Conservation (phyloP, 2,329 filamentous ascomycete species). For the Fusarium sp. region DNA sequence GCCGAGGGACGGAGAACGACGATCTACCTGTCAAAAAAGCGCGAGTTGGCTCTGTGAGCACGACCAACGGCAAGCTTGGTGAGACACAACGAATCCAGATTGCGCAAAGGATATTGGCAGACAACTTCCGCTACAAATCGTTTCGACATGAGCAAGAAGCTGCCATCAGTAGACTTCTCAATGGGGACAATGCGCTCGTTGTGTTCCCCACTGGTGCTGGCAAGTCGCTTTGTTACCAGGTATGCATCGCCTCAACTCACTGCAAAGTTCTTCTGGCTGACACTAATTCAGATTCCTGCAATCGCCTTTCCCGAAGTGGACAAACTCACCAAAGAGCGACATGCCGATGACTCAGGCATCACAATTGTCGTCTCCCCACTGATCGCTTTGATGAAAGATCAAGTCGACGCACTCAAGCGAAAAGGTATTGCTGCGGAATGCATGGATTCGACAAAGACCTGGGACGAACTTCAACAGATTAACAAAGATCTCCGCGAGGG, state of each 20-base stretch:
- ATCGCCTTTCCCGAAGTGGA: constrained; percentile 61
- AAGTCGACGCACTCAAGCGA: constrained; percentile 64
- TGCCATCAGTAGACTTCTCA: constrained; percentile 53
- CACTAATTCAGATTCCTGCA: constrained; percentile 54
- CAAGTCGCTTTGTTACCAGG: constrained; percentile 63
- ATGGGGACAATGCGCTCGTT: constrained; percentile 55
- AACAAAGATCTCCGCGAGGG: constrained; percentile 56
- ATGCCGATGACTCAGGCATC: constrained; percentile 56
- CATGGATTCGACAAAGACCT: constrained; percentile 66
- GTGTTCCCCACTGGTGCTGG: constrained; percentile 62
- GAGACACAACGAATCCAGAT: constrained; percentile 21
- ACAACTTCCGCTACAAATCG: constrained; percentile 53
- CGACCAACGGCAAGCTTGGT: neutral
- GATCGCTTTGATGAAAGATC: constrained; percentile 70
- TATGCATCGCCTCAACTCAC: constrained; percentile 19
- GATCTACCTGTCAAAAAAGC: constrained; percentile 20
- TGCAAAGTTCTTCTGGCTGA: neutral
- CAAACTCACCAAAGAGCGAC: constrained; percentile 40
- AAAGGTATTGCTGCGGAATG: constrained; percentile 64
- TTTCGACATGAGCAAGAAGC: constrained; percentile 60
- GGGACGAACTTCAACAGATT: constrained; percentile 56
- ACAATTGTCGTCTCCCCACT: constrained; percentile 67
- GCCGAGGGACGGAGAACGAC: constrained; percentile 5
- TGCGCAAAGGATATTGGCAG: constrained; percentile 48
- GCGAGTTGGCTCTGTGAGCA: neutral